Conservation (phyloP, 176 grass and related monocot genomes). For the Avena sativa region DNA sequence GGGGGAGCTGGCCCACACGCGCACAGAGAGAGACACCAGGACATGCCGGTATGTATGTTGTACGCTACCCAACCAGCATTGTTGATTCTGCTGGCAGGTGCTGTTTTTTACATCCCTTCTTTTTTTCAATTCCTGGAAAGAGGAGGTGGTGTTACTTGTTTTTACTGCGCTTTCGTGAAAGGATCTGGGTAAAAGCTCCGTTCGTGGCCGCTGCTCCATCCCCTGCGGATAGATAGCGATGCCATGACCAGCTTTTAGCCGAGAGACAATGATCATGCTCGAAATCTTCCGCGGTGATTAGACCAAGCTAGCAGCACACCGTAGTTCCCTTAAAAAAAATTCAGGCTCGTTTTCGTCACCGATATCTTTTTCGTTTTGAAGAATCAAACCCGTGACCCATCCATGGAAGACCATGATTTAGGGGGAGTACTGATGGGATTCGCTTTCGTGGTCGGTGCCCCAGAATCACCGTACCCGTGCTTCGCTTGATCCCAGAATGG, state of each 20-base stretch:
- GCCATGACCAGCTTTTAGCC: background rate
- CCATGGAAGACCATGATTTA: background rate
- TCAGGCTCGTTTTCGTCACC: background rate
- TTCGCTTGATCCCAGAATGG: background rate
- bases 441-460: background rate
- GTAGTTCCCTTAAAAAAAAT: background rate
- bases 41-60: background rate
- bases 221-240: no score
- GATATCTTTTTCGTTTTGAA: background rate
- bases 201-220: no score
- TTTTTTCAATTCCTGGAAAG: background rate
- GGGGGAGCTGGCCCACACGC: background rate
- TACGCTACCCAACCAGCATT: background rate
- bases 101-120: background rate
- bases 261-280: no score
- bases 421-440: background rate
- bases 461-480: background rate
- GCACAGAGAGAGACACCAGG: background rate
- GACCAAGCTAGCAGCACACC: background rate
- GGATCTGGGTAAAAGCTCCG: no score
- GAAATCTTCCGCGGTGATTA: conserved; percentile 4
- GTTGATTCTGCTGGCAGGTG: background rate
- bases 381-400: background rate
- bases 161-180: background rate
- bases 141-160: background rate